phyloP scores from a whole-genome alignment of 2,329 filamentous ascomycete genomes.

The Teratosphaeriaceae sp. region DNA sequence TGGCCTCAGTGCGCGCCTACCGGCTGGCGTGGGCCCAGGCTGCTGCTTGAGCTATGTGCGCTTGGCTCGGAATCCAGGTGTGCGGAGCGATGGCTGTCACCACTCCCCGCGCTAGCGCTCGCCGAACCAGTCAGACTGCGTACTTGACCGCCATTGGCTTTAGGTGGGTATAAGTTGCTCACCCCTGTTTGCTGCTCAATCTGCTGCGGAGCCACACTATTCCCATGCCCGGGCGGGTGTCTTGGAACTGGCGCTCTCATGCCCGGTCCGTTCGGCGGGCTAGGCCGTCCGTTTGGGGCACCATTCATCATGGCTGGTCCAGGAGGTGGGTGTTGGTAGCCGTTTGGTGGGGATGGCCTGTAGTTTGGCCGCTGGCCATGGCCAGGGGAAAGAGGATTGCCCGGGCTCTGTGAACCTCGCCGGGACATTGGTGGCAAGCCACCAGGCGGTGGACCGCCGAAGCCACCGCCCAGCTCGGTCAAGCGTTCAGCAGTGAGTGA shows the following conservation, averaged over 20 bases:
- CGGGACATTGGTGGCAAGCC: constrained; percentile 43
- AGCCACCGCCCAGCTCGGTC: constrained; percentile 50
- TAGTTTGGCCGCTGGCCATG: constrained; percentile 40
- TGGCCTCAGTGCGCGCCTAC: constrained; percentile 49
- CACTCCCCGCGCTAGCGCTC: constrained; percentile 97
- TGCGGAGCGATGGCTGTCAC: constrained; percentile 67
- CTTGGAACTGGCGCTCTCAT: constrained; percentile 76
- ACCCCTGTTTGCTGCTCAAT: constrained; percentile 98
- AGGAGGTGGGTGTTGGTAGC: constrained; percentile 25
- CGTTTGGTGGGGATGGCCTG: constrained; percentile 40
- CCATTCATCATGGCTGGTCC: constrained; percentile 5
- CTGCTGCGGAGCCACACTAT: constrained; percentile 79
- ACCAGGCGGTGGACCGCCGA: constrained; percentile 10
- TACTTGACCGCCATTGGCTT: constrained; percentile 60
- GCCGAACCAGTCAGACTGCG: constrained; percentile 99
- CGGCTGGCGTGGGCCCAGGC: constrained; percentile 56
- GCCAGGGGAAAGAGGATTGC: constrained; percentile 70
- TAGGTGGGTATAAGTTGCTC: constrained; percentile 93
- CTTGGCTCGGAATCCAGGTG: constrained; percentile 81
- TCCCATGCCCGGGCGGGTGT: constrained; percentile 80
- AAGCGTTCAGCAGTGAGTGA: constrained; percentile 81
- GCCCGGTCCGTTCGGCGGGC: constrained; percentile 57
- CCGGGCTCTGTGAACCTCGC: constrained; percentile 81
- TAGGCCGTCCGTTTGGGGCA: constrained; percentile 54
- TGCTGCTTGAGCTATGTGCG: constrained; percentile 90